Conservation (phyloP, 768 basidiomycete species). For the Chalciporus piperatus region DNA sequence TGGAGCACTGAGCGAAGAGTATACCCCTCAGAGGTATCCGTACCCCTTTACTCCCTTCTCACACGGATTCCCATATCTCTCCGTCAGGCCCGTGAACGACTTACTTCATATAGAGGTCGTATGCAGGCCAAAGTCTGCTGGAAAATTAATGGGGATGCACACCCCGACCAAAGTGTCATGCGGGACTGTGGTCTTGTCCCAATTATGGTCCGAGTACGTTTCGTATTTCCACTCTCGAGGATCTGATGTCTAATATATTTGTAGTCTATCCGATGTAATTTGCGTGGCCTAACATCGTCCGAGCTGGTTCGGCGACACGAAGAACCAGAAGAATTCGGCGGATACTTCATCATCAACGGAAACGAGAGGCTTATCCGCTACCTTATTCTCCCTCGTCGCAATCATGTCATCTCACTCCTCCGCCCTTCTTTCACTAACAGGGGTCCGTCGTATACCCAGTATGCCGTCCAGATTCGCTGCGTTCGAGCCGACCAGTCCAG, state of each 20-base stretch:
- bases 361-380: slow-evolving; percentile 98
- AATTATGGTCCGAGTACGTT: slow-evolving; percentile 92
- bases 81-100: slow-evolving; percentile 81
- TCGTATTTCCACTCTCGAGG: background rate
- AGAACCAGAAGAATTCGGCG: slow-evolving; percentile 98
- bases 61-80: background rate
- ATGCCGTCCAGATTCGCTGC: slow-evolving; percentile 94
- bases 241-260: background rate
- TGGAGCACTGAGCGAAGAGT: slow-evolving; percentile 70
- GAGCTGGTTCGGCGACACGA: slow-evolving; percentile 89
- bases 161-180: slow-evolving; percentile 61
- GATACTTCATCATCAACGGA: slow-evolving; percentile 98
- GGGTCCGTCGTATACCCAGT: slow-evolving; percentile 91
- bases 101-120: slow-evolving; percentile 87
- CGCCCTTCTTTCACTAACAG: slow-evolving; percentile 91
- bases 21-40: slow-evolving; percentile 82
- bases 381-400: slow-evolving; percentile 91
- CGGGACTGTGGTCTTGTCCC: slow-evolving; percentile 91
- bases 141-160: slow-evolving; percentile 66
- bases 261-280: slow-evolving; percentile 89
- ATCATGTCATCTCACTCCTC: slow-evolving; percentile 90
- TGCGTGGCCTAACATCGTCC: slow-evolving; percentile 80
- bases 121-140: slow-evolving; percentile 88
- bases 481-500: slow-evolving; percentile 92
- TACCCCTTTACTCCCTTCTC: slow-evolving; percentile 3